Base-by-base conservation (phyloP, 176 grass and related monocot genomes). In the Cenchrus fungigraminus region DNA sequence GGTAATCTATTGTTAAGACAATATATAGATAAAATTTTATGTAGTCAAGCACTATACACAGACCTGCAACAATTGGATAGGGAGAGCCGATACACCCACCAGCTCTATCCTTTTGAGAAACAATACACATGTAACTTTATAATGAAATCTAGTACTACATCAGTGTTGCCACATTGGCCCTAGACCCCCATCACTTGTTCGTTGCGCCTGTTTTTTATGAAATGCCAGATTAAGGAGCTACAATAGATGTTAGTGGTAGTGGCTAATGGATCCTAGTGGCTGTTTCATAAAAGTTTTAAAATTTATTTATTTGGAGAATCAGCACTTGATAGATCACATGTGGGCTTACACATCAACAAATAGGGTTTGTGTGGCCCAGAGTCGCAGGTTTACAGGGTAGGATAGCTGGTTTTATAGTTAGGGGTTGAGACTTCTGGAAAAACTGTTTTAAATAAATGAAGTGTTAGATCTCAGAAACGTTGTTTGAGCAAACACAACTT, bases 291-390 rank as follows among this genome's bases (percentile, higher is more conserved):
- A 57, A 19, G 54, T 56, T 56, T 57, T 19, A 6, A 9, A 1
- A 9, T 61, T 22, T 4, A 10, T 22, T 22, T 22, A 7, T 60
- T 60, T 22, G 57, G 59, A 61, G 59, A 61, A 61, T 25, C 20
- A 61, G 59, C n/a, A 61, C 59, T 25, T 61, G 59, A 25, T 61
- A 61, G 59, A 61, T 65, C 28, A 65, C 31, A 65, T 65, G 62
- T 65, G 10, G 31, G 31, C 31, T 32, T 32, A 32, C 8, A 64
- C 25, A 64, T 64, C 28, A 14, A 32, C 3, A 1, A 31, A 31
- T 32, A 65, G 28, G 3, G 62, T 29, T 65, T 72, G 49, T 25
- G 20, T 28, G 11, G 11, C 28, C 11, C n/a, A 72, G 15, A 68
- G 65, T 68, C 8, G 2, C 32, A 42, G 19, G 1, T 68, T 66